A percentile compares a stretch with the other conserved stretches of the same genome.
Evolutionary conservation across 2,329 filamentous ascomycete species (phyloP).

Genomic region (Septoria petroselini): DNA sequence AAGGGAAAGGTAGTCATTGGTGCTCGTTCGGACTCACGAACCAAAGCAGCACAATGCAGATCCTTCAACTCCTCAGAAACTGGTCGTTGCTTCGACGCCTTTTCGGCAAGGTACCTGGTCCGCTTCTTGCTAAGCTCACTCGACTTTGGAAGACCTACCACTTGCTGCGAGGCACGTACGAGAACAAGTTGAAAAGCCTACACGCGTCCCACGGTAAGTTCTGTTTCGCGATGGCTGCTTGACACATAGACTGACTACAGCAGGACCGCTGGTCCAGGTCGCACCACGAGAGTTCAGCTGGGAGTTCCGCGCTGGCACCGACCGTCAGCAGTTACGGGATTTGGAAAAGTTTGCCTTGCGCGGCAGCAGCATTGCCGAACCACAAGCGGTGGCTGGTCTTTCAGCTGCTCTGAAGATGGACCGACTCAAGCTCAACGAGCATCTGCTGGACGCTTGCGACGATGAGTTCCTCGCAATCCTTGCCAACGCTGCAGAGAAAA

Average conservation of each 20-base stretch:
- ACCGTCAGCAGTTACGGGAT: not conserved
- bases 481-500: slow-evolving; percentile 1
- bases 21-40: not conserved
- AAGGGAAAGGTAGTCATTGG: too few relatives aligned
- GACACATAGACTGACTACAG: not conserved
- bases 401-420: slow-evolving; percentile 15
- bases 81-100: slow-evolving; percentile 11
- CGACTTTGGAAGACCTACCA: slow-evolving; percentile 25
- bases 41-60: slow-evolving; percentile 5
- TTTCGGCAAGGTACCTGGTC: slow-evolving; percentile 21
- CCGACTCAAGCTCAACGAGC: slow-evolving; percentile 21
- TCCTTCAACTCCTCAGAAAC: slow-evolving; percentile 4
- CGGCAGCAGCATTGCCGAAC: not conserved
- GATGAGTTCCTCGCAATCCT: slow-evolving; percentile 15
- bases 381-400: not conserved
- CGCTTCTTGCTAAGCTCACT: slow-evolving; percentile 26
- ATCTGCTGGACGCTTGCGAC: slow-evolving; percentile 24
- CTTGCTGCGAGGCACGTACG: slow-evolving; percentile 23
- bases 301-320: not conserved
- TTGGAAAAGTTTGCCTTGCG: not conserved
- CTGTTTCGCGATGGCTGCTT: not conserved
- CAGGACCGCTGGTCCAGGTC: slow-evolving; percentile 25
- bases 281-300: slow-evolving; percentile 13
- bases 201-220: slow-evolving; percentile 21
- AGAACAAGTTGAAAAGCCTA: slow-evolving; percentile 14